Evolutionary conservation across 306 rosid genomes (phyloP).

Genomic region (Casuarina cunninghamiana): DNA sequence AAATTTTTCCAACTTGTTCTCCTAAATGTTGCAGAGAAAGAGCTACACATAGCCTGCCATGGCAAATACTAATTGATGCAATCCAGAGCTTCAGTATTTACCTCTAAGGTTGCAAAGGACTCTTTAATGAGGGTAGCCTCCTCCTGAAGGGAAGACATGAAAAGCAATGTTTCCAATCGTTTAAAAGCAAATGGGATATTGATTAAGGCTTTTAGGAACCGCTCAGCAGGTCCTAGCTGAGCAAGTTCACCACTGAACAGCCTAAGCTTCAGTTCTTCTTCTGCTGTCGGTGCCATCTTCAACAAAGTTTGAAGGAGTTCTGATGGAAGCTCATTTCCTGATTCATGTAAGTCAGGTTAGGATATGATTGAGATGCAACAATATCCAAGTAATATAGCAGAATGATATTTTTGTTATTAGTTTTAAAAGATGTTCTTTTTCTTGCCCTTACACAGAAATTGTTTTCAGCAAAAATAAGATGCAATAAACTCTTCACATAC

Average conservation of each 20-base stretch:
- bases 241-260: conserved; percentile 54
- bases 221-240: conserved; percentile 86
- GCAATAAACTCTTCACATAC: background rate
- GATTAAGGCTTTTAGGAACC: conserved; percentile 71
- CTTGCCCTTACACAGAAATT: background rate
- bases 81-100: conserved; percentile 24
- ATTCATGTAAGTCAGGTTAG: conserved; percentile 28
- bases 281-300: conserved; percentile 87
- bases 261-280: conserved; percentile 94
- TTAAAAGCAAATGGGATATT: conserved; percentile 81
- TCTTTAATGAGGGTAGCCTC: conserved; percentile 60
- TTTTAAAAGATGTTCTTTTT: conserved; percentile 19
- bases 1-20: conserved; percentile 10
- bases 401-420: background rate
- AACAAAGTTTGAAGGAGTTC: conserved; percentile 73
- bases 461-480: background rate
- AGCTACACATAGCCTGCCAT: conserved; percentile 4
- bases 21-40: background rate
- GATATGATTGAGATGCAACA: conserved; percentile 16
- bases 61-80: background rate
- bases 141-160: conserved; percentile 76
- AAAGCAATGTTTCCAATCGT: conserved; percentile 79
- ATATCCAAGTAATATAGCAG: conserved; percentile 9
- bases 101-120: conserved; percentile 76
- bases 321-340: conserved; percentile 89